Evolutionary conservation across 2,329 filamentous ascomycete genomes (phyloP).

Genomic region (Ambrosiella xylebori): DNA sequence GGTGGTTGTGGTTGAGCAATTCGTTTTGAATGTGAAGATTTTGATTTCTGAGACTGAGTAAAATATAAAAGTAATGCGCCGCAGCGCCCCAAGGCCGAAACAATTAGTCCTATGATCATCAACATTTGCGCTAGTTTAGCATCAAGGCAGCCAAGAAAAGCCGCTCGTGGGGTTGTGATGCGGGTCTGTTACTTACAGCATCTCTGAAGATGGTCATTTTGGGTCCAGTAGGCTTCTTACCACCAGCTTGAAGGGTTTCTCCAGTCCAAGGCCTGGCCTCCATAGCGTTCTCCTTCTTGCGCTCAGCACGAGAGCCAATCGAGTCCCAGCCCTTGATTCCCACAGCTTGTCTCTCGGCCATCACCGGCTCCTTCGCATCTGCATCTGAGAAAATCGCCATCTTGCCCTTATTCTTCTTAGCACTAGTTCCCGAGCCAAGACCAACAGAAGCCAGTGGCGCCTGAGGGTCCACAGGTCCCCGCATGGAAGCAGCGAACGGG

Average conservation of each 20-base stretch:
- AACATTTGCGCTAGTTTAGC: constrained; percentile 43
- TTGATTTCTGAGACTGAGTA: constrained; percentile 37
- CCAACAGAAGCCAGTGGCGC: constrained; percentile 35
- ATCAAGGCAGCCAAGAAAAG: not conserved
- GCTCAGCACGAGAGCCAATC: constrained; percentile 69
- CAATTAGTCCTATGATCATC: constrained; percentile 95
- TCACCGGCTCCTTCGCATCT: constrained; percentile 10
- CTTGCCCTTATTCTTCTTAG: constrained; percentile 42
- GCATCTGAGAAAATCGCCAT: constrained; percentile 40
- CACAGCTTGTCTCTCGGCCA: constrained; percentile 50
- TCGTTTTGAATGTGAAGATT: constrained; percentile 6
- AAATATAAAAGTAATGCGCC: constrained; percentile 22
- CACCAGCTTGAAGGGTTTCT: constrained; percentile 74
- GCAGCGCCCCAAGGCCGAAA: constrained; percentile 22
- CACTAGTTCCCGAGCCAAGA: constrained; percentile 20
- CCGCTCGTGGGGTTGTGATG: constrained; percentile 1
- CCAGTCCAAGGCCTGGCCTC: constrained; percentile 83
- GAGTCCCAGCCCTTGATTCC: constrained; percentile 75
- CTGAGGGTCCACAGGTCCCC: constrained; percentile 47
- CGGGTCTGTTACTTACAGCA: constrained; percentile 49
- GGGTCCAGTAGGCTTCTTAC: constrained; percentile 52
- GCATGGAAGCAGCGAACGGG: constrained; percentile 48
- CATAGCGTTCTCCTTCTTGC: constrained; percentile 84
- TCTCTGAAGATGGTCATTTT: constrained; percentile 95
- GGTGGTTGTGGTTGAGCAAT: constrained; percentile 1